Base-by-base conservation (phyloP, 495 filamentous ascomycete species). In the Xylona heveae region DNA sequence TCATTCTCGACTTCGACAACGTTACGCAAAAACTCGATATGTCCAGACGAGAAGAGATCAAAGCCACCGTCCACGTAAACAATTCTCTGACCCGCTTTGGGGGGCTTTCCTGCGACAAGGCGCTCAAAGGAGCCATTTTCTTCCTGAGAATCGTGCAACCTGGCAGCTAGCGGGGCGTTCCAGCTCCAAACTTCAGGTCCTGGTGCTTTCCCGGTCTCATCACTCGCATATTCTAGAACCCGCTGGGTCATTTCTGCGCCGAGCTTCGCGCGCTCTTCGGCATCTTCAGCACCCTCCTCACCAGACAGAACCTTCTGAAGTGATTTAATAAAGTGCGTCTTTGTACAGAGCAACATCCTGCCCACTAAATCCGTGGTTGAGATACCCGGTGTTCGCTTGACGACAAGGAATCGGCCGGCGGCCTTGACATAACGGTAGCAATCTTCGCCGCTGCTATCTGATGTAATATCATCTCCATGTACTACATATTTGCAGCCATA, bases 61-160 rank as follows among this genome's bases (percentile, higher is more conserved):
- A 93, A 99, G 0, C 83, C 85, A 6, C 88, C 88, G 40, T 94
- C 88, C 25, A 95, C 82, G 51, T 95, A 95, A 17, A 94, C 73
- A 14, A 95, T 61, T 3, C 78, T 61, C 52, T 95, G 85, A 0
- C 78, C 84, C 0, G 71, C 68, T 37, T 61, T 64, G 0, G 76
- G 74, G 0, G 54, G 51, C 19, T 62, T 57, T 1, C 88, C 88
- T 15, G 58, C 46, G 7, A 90, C 68, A 21, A 92, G 35, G 20
- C 52, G 54, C 33, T 56, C 55, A 46, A 78, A 91, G 2, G 48
- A 44, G 8, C 68, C 70, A 20, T 54, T 45, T 39, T 71, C 62
- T 39, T 64, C 58, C 21, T 51, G 48, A 2, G 45, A 43, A 30
- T 59, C 47, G 15, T 61, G 55, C 35, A 62, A 51, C 45, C 66